A percentile compares a stretch with the other conserved stretches of the same genome.
Conservation (phyloP, 306 rosid genomes). For the Comarum palustre region DNA sequence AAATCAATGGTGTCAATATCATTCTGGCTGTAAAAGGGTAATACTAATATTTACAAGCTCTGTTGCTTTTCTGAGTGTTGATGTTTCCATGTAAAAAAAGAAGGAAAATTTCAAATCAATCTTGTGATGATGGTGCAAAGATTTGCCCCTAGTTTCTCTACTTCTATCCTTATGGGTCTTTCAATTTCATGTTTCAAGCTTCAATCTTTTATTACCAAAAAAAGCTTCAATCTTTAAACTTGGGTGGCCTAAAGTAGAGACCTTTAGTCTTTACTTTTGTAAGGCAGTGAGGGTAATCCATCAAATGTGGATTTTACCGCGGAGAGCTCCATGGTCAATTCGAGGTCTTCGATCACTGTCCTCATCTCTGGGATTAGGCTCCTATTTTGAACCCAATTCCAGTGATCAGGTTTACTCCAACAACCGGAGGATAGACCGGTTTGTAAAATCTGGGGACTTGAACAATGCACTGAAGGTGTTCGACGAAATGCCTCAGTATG, state of each 20-base stretch:
- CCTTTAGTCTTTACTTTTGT: neutral
- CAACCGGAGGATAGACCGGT: slow-evolving; percentile 43
- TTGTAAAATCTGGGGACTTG: slow-evolving; percentile 40
- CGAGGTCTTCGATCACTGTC: slow-evolving; percentile 2
- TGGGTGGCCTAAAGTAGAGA: neutral
- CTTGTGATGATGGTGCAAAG: neutral
- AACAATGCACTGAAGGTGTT: slow-evolving; percentile 48
- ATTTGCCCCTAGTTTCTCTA: neutral
- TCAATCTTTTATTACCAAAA: too few species aligned
- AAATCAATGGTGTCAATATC: slow-evolving; percentile 28
- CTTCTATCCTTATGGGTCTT: neutral
- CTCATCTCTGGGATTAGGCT: slow-evolving; percentile 19
- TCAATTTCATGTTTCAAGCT: neutral
- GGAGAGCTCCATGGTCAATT: slow-evolving; percentile 21
- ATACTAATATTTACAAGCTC: slow-evolving; percentile 8
- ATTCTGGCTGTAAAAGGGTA: slow-evolving; percentile 26
- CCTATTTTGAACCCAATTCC: slow-evolving; percentile 20
- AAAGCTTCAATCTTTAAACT: neutral
- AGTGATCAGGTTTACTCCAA: slow-evolving; percentile 35
- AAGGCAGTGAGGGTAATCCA: too few species aligned
- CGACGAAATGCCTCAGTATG: slow-evolving; percentile 49
- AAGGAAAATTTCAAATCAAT: neutral
- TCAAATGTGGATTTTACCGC: slow-evolving; percentile 6
- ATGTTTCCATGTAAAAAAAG: neutral
- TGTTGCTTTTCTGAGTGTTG: slow-evolving; percentile 9